Percentiles rank a stretch among this genome's conserved stretches.
phyloP scores from a whole-genome alignment of 2,329 filamentous ascomycete genomes.

The Remersonia thermophila region DNA sequence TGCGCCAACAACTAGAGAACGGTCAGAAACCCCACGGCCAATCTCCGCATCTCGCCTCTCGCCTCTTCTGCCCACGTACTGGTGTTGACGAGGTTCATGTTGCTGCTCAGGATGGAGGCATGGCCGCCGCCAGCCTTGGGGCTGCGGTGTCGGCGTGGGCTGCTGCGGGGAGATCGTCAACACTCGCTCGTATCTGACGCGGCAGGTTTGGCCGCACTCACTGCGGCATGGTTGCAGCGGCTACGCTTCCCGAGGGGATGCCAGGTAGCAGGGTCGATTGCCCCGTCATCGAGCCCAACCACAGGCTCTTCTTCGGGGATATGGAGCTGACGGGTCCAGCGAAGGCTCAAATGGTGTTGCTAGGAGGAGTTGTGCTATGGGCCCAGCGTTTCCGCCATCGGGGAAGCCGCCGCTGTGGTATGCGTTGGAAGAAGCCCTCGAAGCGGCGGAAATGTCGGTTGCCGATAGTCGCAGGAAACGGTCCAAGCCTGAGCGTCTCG shows the following conservation, averaged over 20 bases:
- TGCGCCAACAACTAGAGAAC: constrained; percentile 70
- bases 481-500: no score
- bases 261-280: constrained; percentile 42
- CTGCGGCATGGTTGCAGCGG: constrained; percentile 38
- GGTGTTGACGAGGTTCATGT: constrained; percentile 92
- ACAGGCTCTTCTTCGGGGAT: background rate
- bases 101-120: constrained; percentile 80
- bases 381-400: constrained; percentile 5
- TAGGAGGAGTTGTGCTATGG: constrained; percentile 1
- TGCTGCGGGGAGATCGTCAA: constrained; percentile 20
- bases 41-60: no score
- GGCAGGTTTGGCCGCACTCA: no score
- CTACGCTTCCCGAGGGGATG: constrained; percentile 27
- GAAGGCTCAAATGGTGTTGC: background rate
- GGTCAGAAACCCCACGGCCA: no score
- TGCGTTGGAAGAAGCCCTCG: no score
- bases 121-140: constrained; percentile 69
- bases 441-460: no score
- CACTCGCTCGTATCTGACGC: no score
- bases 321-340: background rate
- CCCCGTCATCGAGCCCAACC: constrained; percentile 35
- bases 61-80: constrained; percentile 41
- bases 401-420: no score
- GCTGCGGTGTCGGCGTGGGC: constrained; percentile 44
- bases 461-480: no score